Conservation (phyloP, 2,329 filamentous ascomycete genomes). For the Pseudogymnoascus sp. region DNA sequence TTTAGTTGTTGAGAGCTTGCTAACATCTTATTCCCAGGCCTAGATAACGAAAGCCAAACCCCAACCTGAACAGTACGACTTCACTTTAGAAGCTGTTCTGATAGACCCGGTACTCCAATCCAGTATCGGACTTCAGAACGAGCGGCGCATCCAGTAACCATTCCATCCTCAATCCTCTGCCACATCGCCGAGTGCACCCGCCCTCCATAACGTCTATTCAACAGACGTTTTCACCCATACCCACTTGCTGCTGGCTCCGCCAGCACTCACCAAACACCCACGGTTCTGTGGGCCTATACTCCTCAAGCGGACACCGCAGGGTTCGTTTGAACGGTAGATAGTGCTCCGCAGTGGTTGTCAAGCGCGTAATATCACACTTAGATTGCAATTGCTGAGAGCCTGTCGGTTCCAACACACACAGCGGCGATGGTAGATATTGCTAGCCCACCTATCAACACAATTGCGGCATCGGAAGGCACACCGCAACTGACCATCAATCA, state of each 20-base stretch:
- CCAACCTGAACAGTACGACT: conserved; percentile 24
- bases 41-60: conserved; percentile 50
- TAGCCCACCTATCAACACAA: conserved; percentile 72
- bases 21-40: conserved; percentile 35
- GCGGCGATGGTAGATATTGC: conserved; percentile 77
- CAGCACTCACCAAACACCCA: conserved; percentile 58
- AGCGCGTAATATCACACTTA: neutral
- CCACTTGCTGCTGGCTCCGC: conserved; percentile 76
- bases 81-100: conserved; percentile 49
- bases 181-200: conserved; percentile 74
- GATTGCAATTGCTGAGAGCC: neutral
- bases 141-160: conserved; percentile 63
- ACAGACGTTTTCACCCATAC: conserved; percentile 46
- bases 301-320: conserved; percentile 85
- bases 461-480: conserved; percentile 73
- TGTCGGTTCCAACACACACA: conserved; percentile 5
- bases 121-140: conserved; percentile 74
- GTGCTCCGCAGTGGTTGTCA: conserved; percentile 69
- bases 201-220: conserved; percentile 80
- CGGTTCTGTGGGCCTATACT: conserved; percentile 90
- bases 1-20: neutral
- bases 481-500: conserved; percentile 95
- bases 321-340: conserved; percentile 97
- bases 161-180: conserved; percentile 78
- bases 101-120: conserved; percentile 74